Evolutionary conservation across 192 early-diverging fungal species (phyloP).

Genomic region (Podila clonocystis): DNA sequence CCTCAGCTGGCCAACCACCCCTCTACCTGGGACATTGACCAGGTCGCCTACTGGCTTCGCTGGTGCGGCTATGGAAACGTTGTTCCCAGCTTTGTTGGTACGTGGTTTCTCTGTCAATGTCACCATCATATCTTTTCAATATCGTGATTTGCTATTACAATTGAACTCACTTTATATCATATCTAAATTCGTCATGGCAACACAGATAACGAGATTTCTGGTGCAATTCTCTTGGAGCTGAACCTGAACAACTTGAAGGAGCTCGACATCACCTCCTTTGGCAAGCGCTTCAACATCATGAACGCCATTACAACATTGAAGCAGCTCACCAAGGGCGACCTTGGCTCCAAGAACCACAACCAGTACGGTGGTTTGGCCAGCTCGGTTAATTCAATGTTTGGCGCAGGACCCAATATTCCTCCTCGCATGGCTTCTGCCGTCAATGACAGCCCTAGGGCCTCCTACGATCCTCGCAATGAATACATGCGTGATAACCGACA

Average conservation of each 20-base stretch:
- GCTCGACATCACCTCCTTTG: slow-evolving; percentile 66
- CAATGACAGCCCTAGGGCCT: slow-evolving; percentile 11
- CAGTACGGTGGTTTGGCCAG: slow-evolving; percentile 5
- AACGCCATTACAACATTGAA: slow-evolving; percentile 64
- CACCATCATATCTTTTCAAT: not conserved
- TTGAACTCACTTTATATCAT: no score
- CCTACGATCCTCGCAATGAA: slow-evolving; percentile 20
- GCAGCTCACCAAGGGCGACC: slow-evolving; percentile 30
- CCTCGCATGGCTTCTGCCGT: slow-evolving; percentile 19
- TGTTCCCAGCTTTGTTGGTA: slow-evolving; percentile 60
- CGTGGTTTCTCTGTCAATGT: not conserved
- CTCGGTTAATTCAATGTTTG: slow-evolving; percentile 12
- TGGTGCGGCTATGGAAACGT: slow-evolving; percentile 55
- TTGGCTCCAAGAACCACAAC: not conserved
- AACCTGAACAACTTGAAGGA: slow-evolving; percentile 71
- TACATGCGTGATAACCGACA: slow-evolving; percentile 7
- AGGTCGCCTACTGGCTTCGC: slow-evolving; percentile 68
- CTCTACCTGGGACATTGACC: slow-evolving; percentile 56
- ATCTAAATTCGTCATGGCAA: no score
- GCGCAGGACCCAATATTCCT: slow-evolving; percentile 21
- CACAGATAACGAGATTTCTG: slow-evolving; percentile 73
- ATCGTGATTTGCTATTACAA: not conserved
- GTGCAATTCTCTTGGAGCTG: slow-evolving; percentile 65
- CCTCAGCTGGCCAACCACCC: slow-evolving; percentile 44
- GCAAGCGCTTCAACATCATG: slow-evolving; percentile 71